These are phyloP conservation scores for Citrus mangshanensis DNA, from an alignment of 345 rosid genomes.

Conservation along the genomic window DNA sequence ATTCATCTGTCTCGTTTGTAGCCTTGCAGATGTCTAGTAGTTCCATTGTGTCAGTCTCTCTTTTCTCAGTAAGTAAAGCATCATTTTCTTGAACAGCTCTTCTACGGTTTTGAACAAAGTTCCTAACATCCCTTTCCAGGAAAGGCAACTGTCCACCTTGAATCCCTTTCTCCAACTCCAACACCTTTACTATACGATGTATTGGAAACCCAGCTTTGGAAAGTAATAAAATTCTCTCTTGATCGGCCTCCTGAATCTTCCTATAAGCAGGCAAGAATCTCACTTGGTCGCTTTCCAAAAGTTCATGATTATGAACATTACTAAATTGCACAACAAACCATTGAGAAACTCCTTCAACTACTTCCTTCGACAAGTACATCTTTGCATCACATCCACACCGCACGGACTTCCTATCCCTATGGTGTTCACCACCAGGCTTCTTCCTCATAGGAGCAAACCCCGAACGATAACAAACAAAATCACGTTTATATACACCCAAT, in stretches of 20 bases:
- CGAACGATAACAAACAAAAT: conserved; percentile 39
- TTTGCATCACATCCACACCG: conserved; percentile 40
- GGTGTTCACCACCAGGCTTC: conserved; percentile 31
- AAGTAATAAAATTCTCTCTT: conserved; percentile 31
- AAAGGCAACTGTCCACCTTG: conserved; percentile 39
- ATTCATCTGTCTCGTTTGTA: conserved; percentile 35
- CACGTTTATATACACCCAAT: conserved; percentile 34
- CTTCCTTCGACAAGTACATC: conserved; percentile 39
- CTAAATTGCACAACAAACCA: conserved; percentile 43
- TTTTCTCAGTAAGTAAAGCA: conserved; percentile 32
- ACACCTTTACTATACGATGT: conserved; percentile 36
- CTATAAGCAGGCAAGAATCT: conserved; percentile 39
- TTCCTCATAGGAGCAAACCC: conserved; percentile 37
- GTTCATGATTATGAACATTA: conserved; percentile 40
- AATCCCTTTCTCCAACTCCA: conserved; percentile 40
- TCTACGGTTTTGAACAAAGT: conserved; percentile 39
- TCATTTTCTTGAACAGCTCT: conserved; percentile 36
- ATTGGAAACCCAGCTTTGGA: conserved; percentile 40
- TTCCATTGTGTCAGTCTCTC: conserved; percentile 39
- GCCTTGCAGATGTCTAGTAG: conserved; percentile 38
- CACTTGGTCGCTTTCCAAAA: conserved; percentile 39
- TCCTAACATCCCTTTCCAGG: conserved; percentile 37
- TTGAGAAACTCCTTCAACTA: conserved; percentile 33
- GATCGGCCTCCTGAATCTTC: conserved; percentile 40
- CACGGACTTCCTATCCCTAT: conserved; percentile 37